These are phyloP conservation scores for Giardia duodenalis DNA, from an alignment of 208 protist genomes.

Conservation along the genomic window DNA sequence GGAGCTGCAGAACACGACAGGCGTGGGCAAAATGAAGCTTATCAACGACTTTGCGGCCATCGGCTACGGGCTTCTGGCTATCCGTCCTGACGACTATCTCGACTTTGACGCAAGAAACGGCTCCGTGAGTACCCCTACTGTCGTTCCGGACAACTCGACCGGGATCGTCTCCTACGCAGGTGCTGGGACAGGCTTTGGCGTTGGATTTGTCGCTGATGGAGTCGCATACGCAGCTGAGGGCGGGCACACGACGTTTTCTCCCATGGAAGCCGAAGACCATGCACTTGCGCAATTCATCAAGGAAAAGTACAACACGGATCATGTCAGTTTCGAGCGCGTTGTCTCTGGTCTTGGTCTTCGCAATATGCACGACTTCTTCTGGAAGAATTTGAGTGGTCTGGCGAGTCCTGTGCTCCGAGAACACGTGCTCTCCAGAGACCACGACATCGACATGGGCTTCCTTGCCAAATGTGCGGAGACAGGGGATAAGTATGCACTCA, in stretches of 20 bases:
- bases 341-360: neutral
- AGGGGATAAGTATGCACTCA: neutral
- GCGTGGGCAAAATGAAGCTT: neutral
- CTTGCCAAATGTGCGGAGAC: neutral
- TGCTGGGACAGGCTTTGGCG: constrained; percentile 5
- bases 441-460: neutral
- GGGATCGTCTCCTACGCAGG: neutral
- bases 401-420: neutral
- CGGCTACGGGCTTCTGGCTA: neutral
- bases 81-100: neutral
- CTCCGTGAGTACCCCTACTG: neutral
- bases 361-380: neutral
- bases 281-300: neutral
- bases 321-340: neutral
- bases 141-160: neutral
- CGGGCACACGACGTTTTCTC: neutral
- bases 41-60: constrained; percentile 26
- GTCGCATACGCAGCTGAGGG: neutral
- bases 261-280: neutral
- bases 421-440: neutral
- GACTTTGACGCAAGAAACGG: neutral
- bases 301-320: neutral
- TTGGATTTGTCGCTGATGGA: neutral
- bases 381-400: no score
- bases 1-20: neutral